Conservation (phyloP, 2,329 filamentous ascomycete species). For the Sporothrix pseudoabietina region DNA sequence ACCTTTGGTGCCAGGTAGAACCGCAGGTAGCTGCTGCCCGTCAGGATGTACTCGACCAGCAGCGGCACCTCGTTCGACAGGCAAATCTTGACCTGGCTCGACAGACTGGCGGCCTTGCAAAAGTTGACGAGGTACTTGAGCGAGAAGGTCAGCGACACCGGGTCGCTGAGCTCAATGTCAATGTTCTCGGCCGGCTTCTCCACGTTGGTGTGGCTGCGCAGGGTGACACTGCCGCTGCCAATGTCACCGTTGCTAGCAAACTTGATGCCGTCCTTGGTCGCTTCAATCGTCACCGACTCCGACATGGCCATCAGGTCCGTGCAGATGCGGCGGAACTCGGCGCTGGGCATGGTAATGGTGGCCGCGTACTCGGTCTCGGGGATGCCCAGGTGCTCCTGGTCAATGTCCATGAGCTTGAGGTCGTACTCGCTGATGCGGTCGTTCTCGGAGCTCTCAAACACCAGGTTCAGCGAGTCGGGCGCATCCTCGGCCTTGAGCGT, state of each 20-base stretch:
- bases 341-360: slow-evolving; percentile 82
- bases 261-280: slow-evolving; percentile 94
- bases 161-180: slow-evolving; percentile 86
- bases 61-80: slow-evolving; percentile 95
- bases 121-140: slow-evolving; percentile 99
- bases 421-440: slow-evolving; percentile 98
- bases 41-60: slow-evolving; percentile 85
- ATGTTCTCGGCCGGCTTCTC: slow-evolving; percentile 87
- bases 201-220: slow-evolving; percentile 83
- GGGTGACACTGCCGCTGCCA: slow-evolving; percentile 88
- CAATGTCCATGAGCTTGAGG: slow-evolving; percentile 99
- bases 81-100: slow-evolving; percentile 82
- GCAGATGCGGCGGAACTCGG: slow-evolving; percentile 93
- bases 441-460: slow-evolving; percentile 86
- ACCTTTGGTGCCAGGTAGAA: slow-evolving; percentile 99
- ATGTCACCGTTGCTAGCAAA: slow-evolving; percentile 94
- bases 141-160: slow-evolving; percentile 93
- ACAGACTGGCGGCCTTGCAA: slow-evolving; percentile 92
- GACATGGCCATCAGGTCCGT: slow-evolving; percentile 88
- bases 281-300: slow-evolving; percentile 95
- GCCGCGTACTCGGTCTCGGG: slow-evolving; percentile 98
- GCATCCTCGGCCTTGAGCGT: slow-evolving; percentile 97
- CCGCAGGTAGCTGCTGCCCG: slow-evolving; percentile 82
- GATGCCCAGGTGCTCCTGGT: slow-evolving; percentile 98
- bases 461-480: slow-evolving; percentile 90